Conservation (phyloP, 495 filamentous ascomycete species). For the Penicillium parvum region DNA sequence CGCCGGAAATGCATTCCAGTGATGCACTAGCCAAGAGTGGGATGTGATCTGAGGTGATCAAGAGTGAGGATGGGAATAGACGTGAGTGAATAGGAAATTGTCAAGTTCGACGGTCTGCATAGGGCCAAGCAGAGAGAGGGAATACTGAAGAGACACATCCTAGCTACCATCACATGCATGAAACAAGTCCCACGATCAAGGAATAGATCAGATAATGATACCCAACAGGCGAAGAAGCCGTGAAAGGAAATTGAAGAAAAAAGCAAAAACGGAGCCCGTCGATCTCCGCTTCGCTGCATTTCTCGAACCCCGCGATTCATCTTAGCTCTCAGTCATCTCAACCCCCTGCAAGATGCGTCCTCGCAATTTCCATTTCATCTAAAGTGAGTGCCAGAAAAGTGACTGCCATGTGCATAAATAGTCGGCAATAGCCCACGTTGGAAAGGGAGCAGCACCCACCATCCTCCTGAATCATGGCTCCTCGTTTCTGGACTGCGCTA, state of each 20-base stretch:
- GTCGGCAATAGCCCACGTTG: neutral
- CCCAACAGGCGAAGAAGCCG: too few relatives aligned
- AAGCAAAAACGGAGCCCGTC: neutral
- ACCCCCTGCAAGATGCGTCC: neutral
- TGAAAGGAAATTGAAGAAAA: neutral
- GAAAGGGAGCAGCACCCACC: neutral
- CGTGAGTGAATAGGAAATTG: too few relatives aligned
- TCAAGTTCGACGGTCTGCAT: too few relatives aligned
- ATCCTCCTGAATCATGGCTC: slow-evolving; percentile 13
- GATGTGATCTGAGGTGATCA: too few relatives aligned
- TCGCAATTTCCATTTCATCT: slow-evolving; percentile 1
- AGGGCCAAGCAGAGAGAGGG: too few relatives aligned
- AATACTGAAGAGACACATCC: too few relatives aligned
- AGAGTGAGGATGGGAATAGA: too few relatives aligned
- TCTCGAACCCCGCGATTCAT: slow-evolving; percentile 1
- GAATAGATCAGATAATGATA: too few relatives aligned
- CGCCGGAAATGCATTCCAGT: slow-evolving; percentile 1
- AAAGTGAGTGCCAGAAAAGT: neutral
- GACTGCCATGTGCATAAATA: slow-evolving; percentile 3
- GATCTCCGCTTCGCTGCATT: slow-evolving; percentile 6
- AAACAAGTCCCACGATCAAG: too few relatives aligned
- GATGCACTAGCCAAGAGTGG: too few relatives aligned
- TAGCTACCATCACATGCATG: too few relatives aligned
- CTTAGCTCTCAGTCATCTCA: neutral
- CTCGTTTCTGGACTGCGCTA: slow-evolving; percentile 22